phyloP scores from a whole-genome alignment of 108 stramenopile genomes.

The Skeletonema costatum region DNA sequence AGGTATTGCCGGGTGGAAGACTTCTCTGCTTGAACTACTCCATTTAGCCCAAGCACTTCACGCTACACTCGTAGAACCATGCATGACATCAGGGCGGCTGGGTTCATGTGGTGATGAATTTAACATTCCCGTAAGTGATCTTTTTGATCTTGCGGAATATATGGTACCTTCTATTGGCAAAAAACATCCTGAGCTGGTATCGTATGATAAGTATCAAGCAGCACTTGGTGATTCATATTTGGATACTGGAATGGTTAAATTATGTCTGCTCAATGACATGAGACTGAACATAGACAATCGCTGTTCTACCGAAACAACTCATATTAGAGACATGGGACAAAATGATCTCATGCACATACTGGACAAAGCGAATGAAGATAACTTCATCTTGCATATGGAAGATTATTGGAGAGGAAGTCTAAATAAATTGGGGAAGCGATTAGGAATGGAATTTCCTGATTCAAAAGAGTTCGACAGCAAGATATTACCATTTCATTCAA shows the following conservation, averaged over 20 bases:
- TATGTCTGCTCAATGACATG: neutral
- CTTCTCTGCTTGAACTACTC: slow-evolving; percentile 6
- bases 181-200: neutral
- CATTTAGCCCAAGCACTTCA: neutral
- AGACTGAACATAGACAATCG: neutral
- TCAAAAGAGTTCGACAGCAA: neutral
- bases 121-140: neutral
- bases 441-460: neutral
- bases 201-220: slow-evolving; percentile 1
- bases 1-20: slow-evolving; percentile 13
- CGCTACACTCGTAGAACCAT: slow-evolving; percentile 22
- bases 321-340: neutral
- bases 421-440: neutral
- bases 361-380: neutral
- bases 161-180: neutral
- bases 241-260: neutral
- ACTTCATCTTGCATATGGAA: neutral
- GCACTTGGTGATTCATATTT: neutral
- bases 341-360: neutral
- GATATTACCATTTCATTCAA: slow-evolving; percentile 2
- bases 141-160: neutral
- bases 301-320: neutral
- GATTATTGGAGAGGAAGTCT: neutral
- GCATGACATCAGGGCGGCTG: slow-evolving; percentile 13
- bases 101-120: slow-evolving; percentile 1